A percentile compares a stretch with the other conserved stretches of the same genome.
Evolutionary conservation across 2,329 filamentous ascomycete genomes (phyloP).

Genomic region (Sclerotinia borealis): DNA sequence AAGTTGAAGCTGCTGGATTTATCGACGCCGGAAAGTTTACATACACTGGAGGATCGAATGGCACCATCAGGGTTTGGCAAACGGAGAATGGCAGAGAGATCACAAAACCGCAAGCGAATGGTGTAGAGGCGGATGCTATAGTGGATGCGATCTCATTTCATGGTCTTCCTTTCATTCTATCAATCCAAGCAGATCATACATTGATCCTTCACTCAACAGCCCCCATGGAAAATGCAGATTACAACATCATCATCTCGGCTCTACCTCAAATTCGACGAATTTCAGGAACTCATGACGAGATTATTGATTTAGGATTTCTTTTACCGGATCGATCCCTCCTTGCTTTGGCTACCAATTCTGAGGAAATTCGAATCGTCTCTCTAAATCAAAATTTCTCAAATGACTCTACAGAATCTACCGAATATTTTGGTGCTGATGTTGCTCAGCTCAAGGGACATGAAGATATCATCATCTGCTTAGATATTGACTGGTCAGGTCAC

Average conservation of each 20-base stretch:
- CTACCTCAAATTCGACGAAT: conserved; percentile 60
- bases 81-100: conserved; percentile 71
- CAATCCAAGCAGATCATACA: conserved; percentile 84
- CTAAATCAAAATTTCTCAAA: conserved; percentile 38
- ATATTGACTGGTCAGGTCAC: conserved; percentile 93
- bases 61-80: conserved; percentile 78
- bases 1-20: conserved; percentile 79
- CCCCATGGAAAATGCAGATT: conserved; percentile 35
- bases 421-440: conserved; percentile 85
- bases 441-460: conserved; percentile 82
- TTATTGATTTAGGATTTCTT: conserved; percentile 88
- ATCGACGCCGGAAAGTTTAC: conserved; percentile 63
- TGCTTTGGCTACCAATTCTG: conserved; percentile 89
- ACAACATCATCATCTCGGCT: conserved; percentile 33
- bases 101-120: conserved; percentile 62
- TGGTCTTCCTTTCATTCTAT: conserved; percentile 64
- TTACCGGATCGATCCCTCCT: conserved; percentile 74
- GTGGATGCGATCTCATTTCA: conserved; percentile 63
- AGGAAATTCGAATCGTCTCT: conserved; percentile 84
- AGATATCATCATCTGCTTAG: conserved; percentile 91
- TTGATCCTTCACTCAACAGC: conserved; percentile 64
- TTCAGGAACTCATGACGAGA: conserved; percentile 94
- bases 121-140: conserved; percentile 59
- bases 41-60: conserved; percentile 80
- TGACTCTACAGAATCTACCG: conserved; percentile 31